Evolutionary conservation across 1,139 yeast genomes (phyloP), one percentile per base, ranked within the genome.

Genomic region (Candida gigantensis): DNA sequence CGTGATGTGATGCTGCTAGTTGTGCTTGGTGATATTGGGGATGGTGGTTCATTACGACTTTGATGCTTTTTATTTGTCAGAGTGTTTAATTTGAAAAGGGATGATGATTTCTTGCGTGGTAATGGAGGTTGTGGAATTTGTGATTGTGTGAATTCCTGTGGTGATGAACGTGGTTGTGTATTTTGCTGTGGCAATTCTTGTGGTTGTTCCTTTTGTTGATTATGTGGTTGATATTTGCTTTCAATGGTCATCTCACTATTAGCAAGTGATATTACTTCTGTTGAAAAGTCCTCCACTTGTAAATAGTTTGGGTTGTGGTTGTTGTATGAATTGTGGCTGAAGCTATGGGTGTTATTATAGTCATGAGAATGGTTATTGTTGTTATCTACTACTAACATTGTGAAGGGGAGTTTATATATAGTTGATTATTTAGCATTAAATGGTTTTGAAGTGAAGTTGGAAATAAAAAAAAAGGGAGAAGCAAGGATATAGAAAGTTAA

Each of bases 191-290:
- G 29, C 27, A 16, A 32, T n/a, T 21, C 16, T 23, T 28, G 41
- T 7, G 23, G 24, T 10, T 14, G 28, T 24, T 28, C 23, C 10
- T 11, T 19, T 3, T n/a, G 29, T 30, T 7, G 23, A 24, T 12
- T 19, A 11, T 29, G 30, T 24, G 24, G 28, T 24, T 23, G 33
- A 20, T 17, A 8, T 24, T 17, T 28, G 10, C 24, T 24, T 34
- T 40, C 36, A 21, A 34, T 40, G 10, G 72, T 67, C 72, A 67
- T 65, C 36, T 67, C 74, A 45, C 68, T 61, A 45, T 65, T 64
- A 48, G 56, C 69, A 30, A 68, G 54, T 16, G 68, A 61, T 12
- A 68, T 60, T 35, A 72, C 67, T 36, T 66, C 72, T 17, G 72
- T 51, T 19, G 65, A 62, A 51, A 63, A 62, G 13, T 31, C 34